Conservation (phyloP, 495 filamentous ascomycete genomes). For the Darksidea phi region DNA sequence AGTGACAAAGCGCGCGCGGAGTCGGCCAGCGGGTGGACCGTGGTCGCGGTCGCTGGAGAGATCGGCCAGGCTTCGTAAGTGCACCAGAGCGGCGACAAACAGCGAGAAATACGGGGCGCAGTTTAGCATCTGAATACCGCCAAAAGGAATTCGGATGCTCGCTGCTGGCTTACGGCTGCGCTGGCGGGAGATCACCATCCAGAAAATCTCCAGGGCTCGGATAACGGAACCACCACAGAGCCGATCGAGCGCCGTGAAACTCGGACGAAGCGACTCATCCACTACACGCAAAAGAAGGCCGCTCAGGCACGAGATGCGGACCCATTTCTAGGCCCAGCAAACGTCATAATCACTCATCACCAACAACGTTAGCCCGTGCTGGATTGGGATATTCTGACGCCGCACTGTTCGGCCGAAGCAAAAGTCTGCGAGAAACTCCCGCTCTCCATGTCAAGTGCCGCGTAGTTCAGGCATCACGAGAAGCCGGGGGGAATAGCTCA, state of each 20-base stretch:
- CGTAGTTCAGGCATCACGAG: neutral
- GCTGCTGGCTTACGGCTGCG: neutral
- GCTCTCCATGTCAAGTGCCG: neutral
- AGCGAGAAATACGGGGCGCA: too few species aligned
- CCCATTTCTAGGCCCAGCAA: neutral
- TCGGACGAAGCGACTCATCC: slow-evolving; percentile 25
- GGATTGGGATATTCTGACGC: slow-evolving; percentile 2
- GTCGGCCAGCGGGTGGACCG: slow-evolving; percentile 11
- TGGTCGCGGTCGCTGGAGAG: neutral
- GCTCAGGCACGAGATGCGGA: neutral
- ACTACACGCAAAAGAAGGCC: neutral
- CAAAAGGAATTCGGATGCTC: neutral
- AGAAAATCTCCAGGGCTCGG: slow-evolving; percentile 3
- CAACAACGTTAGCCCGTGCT: slow-evolving; percentile 21
- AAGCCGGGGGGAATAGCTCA: slow-evolving; percentile 29
- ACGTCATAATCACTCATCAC: slow-evolving; percentile 26
- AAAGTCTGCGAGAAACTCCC: slow-evolving; percentile 2
- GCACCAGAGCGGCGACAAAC: neutral
- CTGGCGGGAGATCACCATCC: slow-evolving; percentile 1
- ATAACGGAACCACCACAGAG: slow-evolving; percentile 21
- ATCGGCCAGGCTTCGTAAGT: neutral
- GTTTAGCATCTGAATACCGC: neutral
- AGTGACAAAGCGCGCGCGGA: slow-evolving; percentile 27
- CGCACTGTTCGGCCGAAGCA: slow-evolving; percentile 20
- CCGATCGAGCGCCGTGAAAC: slow-evolving; percentile 9